Base-by-base conservation (phyloP, 2,329 filamentous ascomycete species). In the Phyllosticta citribraziliensis region DNA sequence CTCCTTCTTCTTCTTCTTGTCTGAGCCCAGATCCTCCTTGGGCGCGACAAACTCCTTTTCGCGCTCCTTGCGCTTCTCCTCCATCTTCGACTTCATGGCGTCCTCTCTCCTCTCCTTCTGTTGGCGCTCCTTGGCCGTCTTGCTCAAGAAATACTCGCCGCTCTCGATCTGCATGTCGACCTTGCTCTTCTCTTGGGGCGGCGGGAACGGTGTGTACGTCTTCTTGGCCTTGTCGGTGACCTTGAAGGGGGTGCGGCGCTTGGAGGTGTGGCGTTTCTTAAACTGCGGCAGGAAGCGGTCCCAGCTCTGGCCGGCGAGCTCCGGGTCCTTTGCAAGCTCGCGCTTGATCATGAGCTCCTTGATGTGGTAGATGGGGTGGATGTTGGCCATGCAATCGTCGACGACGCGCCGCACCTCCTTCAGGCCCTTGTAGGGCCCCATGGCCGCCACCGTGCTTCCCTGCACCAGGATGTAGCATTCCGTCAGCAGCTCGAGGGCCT, bases 151-250 rank as follows among this genome's bases (percentile, higher is more conserved):
- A 78, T 96, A 99, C 78, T 97, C 93, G 77, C 94, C 93, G 68
- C 85, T 92, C 80, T 99, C 94, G 79, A 99, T 96, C 82, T 99
- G 93, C 75, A 91, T 78, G 76, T 99, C 94, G 68, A 99, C 84
- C 84, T 97, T 99, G 84, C 92, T 97, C 89, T 96, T 96, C 82
- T 99, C 93, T 66, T 92, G 91, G 52, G 91, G 84, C 6, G 94
- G 94, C 56, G 94, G 94, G 86, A 99, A 99, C 10, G 94, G 93
- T 66, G 95, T 99, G 80, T 97, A 99, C 12, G 81, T 76, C 83
- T 96, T 97, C 83, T 93, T 96, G 72, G 80, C 76, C 83, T 99
- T 99, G 80, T 99, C 92, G 59, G 84, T 91, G 72, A 99, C 86
- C 70, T 89, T 91, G 80, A 84, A 84, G 0, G 94, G 95, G 68